phyloP scores from a whole-genome alignment of 257 asterid genomes.

The Anisodus acutangulus region DNA sequence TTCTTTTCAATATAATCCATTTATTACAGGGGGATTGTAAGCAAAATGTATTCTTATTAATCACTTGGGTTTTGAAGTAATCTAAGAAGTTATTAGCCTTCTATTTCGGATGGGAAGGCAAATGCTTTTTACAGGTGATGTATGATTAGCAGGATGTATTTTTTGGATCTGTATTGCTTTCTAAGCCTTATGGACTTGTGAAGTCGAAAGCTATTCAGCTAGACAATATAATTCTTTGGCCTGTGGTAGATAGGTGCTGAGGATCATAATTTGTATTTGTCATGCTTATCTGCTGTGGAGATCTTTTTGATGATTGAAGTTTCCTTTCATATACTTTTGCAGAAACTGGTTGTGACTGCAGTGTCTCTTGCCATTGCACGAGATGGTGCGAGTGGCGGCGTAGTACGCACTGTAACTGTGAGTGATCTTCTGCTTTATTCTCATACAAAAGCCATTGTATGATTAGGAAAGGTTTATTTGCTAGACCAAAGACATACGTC shows the following conservation, averaged over 20 bases:
- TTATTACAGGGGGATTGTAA: no score
- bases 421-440: slow-evolving; percentile 43
- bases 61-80: no score
- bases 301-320: not conserved
- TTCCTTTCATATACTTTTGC: slow-evolving; percentile 26
- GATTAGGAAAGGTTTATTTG: not conserved
- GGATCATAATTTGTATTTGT: not conserved
- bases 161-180: not conserved
- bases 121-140: not conserved
- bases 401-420: slow-evolving; percentile 93
- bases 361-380: slow-evolving; percentile 99
- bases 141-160: not conserved
- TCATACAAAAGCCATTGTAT: not conserved
- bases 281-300: not conserved
- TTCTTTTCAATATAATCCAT: no score
- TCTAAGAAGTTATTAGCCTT: no score
- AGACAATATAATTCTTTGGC: no score
- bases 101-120: not conserved
- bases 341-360: slow-evolving; percentile 89
- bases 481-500: not conserved
- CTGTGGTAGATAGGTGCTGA: not conserved
- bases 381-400: slow-evolving; percentile 99
- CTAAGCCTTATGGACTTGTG: not conserved
- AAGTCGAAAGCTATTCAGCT: not conserved
- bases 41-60: no score